These are phyloP conservation scores for Calonectria henricotiae DNA, from an alignment of 2,329 filamentous ascomycete species.

Conservation along the genomic window DNA sequence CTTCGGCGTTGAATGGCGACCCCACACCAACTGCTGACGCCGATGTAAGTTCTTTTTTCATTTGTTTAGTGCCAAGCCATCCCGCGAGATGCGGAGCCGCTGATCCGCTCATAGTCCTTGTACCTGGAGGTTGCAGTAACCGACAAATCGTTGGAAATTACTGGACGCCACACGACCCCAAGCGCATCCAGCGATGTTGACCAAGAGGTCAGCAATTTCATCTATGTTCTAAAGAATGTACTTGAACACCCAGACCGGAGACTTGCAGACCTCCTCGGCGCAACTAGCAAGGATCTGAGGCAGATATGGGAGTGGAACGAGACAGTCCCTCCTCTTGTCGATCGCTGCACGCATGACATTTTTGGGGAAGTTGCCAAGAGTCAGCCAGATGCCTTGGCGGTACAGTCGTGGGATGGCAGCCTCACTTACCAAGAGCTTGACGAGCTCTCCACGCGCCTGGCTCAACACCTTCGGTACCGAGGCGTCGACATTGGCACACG, in stretches of 20 bases:
- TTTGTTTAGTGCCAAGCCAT: conserved; percentile 1
- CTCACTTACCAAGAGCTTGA: conserved; percentile 66
- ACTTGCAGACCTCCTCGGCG: conserved; percentile 34
- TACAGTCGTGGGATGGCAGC: conserved; percentile 68
- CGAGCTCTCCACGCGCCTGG: conserved; percentile 61
- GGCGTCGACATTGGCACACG: conserved; percentile 53
- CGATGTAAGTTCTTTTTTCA: conserved; percentile 37
- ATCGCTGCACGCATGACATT: conserved; percentile 66
- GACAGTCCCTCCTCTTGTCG: conserved; percentile 59
- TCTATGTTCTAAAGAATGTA: conserved; percentile 39
- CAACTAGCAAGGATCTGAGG: conserved; percentile 58
- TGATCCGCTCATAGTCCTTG: conserved; percentile 30
- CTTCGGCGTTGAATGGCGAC: conserved; percentile 15
- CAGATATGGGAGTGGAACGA: conserved; percentile 67
- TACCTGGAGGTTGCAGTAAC: conserved; percentile 41
- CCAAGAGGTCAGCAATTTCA: conserved; percentile 41
- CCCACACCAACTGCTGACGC: conserved; percentile 10
- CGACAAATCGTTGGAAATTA: conserved; percentile 38
- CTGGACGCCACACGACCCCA: conserved; percentile 30
- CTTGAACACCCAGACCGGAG: conserved; percentile 37
- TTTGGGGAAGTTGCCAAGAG: conserved; percentile 59
- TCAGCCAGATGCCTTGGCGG: conserved; percentile 60
- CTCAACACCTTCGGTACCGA: conserved; percentile 54
- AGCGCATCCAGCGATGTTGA: conserved; percentile 36
- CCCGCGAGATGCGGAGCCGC: conserved; percentile 18